Evolutionary conservation across 495 filamentous ascomycete genomes (phyloP), one percentile per base, ranked within the genome.

Genomic region (Recurvomyces mirabilis): DNA sequence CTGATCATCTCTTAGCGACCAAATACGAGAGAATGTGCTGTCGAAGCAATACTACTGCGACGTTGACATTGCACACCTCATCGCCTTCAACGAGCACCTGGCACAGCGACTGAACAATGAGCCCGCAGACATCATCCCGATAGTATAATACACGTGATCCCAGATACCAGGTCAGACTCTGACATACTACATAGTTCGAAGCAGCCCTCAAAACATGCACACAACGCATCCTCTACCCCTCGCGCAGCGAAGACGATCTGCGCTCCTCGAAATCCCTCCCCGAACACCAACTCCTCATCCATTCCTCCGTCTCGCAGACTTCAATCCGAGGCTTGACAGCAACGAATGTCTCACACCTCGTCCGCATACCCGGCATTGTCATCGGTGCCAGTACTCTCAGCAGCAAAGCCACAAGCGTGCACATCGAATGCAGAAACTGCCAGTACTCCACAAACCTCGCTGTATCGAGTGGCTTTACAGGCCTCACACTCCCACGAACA

Each of bases 351-450:
- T 93, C 91, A 5, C 78, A 87, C 53, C 84, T 99, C 29, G 88
- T 99, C 20, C 79, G 93, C 34, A 93, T 96, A 34, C 89, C 91
- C 5, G 93, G 93, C 26, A 99, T 99, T 49, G 83, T 99, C 34
- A 96, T 99, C 57, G 89, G 93, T 37, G 93, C 93, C 37, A 94
- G 89, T 0, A 93, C 93, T 12, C 80, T 95, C 60, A 93, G 87
- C 13, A 95, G 89, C 9, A 96, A 96, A 70, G 82, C 93, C 18
- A 96, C 87, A 9, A 66, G 77, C 11, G 72, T 99, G 15, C 71
- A 81, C 54, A 81, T 96, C 44, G 81, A 88, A 67, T 99, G 93
- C 67, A 79, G 86, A 52, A 85, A 78, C 53, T 99, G 93, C 67
- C 72, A 77, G 37, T 75, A 86, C 48, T 69, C 69, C 13, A 77